Percentiles rank a stretch among this genome's conserved stretches.
phyloP scores from a whole-genome alignment of 139 green algal genomes.

The Chlamydomonas sp. region DNA sequence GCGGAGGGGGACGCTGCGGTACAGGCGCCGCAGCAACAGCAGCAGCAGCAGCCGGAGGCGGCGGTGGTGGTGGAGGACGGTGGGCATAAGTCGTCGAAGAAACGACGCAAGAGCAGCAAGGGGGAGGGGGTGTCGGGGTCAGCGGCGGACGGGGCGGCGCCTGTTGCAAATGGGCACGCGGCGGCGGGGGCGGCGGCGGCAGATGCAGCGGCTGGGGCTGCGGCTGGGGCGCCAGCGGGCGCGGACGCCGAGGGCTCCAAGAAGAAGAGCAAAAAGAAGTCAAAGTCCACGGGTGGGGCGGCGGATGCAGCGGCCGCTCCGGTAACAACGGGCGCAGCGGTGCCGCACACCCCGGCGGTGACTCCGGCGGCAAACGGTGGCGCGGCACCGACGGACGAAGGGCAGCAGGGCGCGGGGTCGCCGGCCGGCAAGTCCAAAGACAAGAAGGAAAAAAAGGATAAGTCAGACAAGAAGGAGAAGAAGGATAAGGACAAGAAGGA shows the following conservation, averaged over 20 bases:
- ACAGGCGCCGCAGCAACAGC: not conserved
- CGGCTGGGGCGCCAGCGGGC: not conserved
- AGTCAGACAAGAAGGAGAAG: slow-evolving; percentile 9
- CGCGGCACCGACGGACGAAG: not conserved
- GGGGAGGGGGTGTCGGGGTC: not conserved
- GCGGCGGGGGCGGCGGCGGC: not conserved
- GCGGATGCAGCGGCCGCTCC: no score
- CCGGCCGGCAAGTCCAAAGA: not conserved
- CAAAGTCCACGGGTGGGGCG: not conserved
- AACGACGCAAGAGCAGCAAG: not conserved
- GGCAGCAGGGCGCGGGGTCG: not conserved
- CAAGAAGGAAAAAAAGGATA: slow-evolving; percentile 6
- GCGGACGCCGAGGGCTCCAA: not conserved
- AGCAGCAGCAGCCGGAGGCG: not conserved
- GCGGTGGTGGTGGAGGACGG: not conserved
- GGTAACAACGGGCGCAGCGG: no score
- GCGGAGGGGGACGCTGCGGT: not conserved
- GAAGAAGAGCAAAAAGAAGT: not conserved
- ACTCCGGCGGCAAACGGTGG: not conserved
- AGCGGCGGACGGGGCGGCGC: not conserved
- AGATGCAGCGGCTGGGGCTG: not conserved
- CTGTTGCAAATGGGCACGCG: not conserved
- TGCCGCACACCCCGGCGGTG: no score
- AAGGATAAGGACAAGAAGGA: slow-evolving; percentile 5
- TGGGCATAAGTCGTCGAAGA: no score